These are phyloP conservation scores for Talaromyces adpressus DNA, from an alignment of 495 filamentous ascomycete genomes.

Conservation along the genomic window DNA sequence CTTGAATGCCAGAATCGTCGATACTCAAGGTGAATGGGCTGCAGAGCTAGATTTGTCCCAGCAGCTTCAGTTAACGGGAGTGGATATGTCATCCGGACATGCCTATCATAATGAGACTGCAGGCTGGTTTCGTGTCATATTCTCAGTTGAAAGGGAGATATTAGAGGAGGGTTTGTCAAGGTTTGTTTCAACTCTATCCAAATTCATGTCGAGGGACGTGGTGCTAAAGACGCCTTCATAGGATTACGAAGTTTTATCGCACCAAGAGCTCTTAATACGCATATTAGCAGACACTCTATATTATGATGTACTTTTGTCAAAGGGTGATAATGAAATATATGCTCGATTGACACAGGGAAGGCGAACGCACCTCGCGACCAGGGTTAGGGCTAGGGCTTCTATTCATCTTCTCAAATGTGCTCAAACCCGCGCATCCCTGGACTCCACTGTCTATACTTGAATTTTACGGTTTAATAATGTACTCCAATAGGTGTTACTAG, in stretches of 20 bases:
- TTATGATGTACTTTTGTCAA: background rate
- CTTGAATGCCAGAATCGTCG: background rate
- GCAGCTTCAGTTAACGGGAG: background rate
- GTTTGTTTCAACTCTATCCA: constrained; percentile 14
- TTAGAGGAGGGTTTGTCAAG: constrained; percentile 28
- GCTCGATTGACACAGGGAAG: no score
- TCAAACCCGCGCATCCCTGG: constrained; percentile 3
- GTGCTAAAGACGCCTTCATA: background rate
- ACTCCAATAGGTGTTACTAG: no score
- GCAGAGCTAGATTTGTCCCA: background rate
- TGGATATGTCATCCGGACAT: background rate
- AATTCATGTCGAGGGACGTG: no score
- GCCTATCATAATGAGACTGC: constrained; percentile 23
- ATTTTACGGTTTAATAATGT: no score
- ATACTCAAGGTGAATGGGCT: background rate
- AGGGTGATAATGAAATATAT: no score
- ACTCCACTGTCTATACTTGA: background rate
- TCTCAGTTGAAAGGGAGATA: constrained; percentile 24
- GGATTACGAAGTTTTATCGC: background rate
- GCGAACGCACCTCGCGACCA: no score
- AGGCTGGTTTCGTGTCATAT: constrained; percentile 46
- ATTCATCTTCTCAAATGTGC: constrained; percentile 1
- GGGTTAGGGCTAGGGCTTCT: background rate
- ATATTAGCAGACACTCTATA: background rate
- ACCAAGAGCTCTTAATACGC: background rate